These are phyloP conservation scores for Aspergillus sp. DNA, from an alignment of 2,329 filamentous ascomycete species.

Conservation along the genomic window DNA sequence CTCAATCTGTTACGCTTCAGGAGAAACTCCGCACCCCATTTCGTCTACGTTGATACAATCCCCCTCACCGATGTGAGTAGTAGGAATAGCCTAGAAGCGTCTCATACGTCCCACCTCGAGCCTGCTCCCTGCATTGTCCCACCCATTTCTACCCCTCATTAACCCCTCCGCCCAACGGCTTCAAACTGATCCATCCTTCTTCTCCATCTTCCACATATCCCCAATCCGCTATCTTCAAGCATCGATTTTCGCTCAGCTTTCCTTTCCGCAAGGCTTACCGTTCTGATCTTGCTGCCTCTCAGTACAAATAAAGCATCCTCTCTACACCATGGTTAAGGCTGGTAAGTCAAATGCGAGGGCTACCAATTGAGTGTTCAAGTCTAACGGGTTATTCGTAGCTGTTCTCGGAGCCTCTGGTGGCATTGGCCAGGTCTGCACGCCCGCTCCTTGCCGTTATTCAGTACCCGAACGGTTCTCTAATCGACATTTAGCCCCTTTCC, in stretches of 20 bases:
- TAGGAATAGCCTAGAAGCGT: conserved; percentile 1
- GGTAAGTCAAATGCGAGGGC: conserved; percentile 26
- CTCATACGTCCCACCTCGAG: not conserved
- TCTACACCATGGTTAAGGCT: conserved; percentile 50
- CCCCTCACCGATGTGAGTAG: conserved; percentile 11
- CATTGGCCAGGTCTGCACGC: conserved; percentile 82
- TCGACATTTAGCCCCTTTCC: conserved; percentile 72
- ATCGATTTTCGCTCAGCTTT: not conserved
- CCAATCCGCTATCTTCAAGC: not conserved
- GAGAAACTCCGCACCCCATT: not conserved
- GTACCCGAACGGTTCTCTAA: not conserved
- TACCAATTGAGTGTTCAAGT: not conserved
- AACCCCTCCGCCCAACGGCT: conserved; percentile 12
- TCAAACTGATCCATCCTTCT: conserved; percentile 1
- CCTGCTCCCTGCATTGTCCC: conserved; percentile 4
- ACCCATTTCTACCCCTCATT: conserved; percentile 13
- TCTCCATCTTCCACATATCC: conserved; percentile 5
- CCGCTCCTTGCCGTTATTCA: not conserved
- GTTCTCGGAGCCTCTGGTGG: conserved; percentile 97
- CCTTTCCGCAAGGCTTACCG: not conserved
- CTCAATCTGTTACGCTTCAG: not conserved
- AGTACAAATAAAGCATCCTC: conserved; percentile 9
- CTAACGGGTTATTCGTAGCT: conserved; percentile 38
- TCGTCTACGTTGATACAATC: conserved; percentile 1
- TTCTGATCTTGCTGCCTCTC: not conserved